Evolutionary conservation across 2,329 filamentous ascomycete genomes (phyloP).

Genomic region (Calonectria fujianensis): DNA sequence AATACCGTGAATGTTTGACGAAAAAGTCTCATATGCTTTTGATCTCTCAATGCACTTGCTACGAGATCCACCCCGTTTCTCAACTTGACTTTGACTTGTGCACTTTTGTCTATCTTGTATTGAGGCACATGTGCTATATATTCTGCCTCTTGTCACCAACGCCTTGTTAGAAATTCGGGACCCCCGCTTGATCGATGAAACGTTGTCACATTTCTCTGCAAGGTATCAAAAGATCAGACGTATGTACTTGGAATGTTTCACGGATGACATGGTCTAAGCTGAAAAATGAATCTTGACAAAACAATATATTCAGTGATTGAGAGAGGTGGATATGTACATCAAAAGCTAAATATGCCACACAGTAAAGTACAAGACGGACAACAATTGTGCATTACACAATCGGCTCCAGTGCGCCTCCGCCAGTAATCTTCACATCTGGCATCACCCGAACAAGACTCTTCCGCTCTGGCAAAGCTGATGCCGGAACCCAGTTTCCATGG

Average conservation of each 20-base stretch:
- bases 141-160: too few species aligned
- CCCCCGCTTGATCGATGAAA: too few species aligned
- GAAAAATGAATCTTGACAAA: too few species aligned
- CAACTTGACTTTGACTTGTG: too few species aligned
- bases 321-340: not conserved
- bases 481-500: conserved; percentile 42
- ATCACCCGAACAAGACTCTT: conserved; percentile 28
- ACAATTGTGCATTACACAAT: not conserved
- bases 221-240: too few species aligned
- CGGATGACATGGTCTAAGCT: too few species aligned
- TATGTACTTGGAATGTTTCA: too few species aligned
- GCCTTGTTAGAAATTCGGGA: too few species aligned
- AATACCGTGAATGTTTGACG: not conserved
- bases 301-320: not conserved
- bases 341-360: not conserved
- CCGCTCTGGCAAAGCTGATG: not conserved
- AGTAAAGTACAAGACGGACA: not conserved
- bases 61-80: not conserved
- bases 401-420: conserved; percentile 24
- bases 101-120: too few species aligned
- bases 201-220: too few species aligned
- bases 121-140: too few species aligned
- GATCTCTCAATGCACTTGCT: not conserved
- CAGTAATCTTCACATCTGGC: conserved; percentile 2
- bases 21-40: too few species aligned